Evolutionary conservation across 345 rosid species (phyloP).

Genomic region (Excoecaria cochinchinensis): DNA sequence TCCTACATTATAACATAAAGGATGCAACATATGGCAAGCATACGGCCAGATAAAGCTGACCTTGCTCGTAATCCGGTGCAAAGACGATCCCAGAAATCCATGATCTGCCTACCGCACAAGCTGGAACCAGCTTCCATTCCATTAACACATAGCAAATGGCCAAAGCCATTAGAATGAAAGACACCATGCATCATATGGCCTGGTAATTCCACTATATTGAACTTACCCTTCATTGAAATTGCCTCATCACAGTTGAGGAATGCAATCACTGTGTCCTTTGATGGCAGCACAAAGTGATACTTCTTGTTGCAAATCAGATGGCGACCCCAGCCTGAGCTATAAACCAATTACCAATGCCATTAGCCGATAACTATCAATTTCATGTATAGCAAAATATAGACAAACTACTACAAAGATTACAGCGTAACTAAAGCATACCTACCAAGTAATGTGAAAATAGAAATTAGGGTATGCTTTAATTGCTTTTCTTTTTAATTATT

Average conservation of each 20-base stretch:
- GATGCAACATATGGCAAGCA: too few relatives aligned
- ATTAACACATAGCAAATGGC: slow-evolving; percentile 73
- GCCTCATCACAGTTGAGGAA: slow-evolving; percentile 35
- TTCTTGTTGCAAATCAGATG: slow-evolving; percentile 82
- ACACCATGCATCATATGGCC: slow-evolving; percentile 75
- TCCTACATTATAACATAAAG: too few relatives aligned
- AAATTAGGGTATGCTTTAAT: too few relatives aligned
- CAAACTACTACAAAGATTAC: not conserved
- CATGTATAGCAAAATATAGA: not conserved
- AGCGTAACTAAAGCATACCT: too few relatives aligned
- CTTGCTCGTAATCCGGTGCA: slow-evolving; percentile 76
- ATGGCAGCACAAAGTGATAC: slow-evolving; percentile 83
- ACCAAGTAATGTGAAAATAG: too few relatives aligned
- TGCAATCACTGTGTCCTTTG: slow-evolving; percentile 53
- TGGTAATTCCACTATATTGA: slow-evolving; percentile 47
- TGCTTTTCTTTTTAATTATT: too few relatives aligned
- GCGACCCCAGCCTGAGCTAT: slow-evolving; percentile 76
- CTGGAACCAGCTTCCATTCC: slow-evolving; percentile 70
- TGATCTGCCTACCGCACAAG: slow-evolving; percentile 66
- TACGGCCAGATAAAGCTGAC: slow-evolving; percentile 28
- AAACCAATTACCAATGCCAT: slow-evolving; percentile 5
- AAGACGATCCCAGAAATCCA: slow-evolving; percentile 90
- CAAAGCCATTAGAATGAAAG: slow-evolving; percentile 86
- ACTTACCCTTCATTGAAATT: slow-evolving; percentile 35
- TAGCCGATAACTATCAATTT: not conserved